Base-by-base conservation (phyloP, 768 basidiomycete species). In the Psilocybe cubensis region DNA sequence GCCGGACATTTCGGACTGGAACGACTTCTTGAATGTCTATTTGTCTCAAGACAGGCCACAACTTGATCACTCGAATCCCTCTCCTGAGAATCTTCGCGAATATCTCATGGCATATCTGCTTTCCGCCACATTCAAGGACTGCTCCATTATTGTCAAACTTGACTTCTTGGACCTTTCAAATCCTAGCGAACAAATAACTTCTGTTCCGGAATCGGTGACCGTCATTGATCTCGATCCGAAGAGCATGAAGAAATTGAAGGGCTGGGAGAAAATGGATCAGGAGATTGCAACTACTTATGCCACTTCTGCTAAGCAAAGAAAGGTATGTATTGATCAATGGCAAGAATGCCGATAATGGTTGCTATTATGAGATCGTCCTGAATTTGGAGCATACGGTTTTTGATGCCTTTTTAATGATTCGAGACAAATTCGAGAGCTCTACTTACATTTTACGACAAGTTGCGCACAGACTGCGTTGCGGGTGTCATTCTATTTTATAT, bases 81-180 rank as follows among this genome's bases (percentile, higher is more conserved):
- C 65, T 33, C 69, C 76, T 21, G 69, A 74, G 21, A 68, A 85
- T 57, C 71, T 91, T 47, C 81, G 83, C 38, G 83, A 89, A 63
- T 83, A 89, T 61, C 67, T 87, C 40, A 73, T 91, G 45, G 88
- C 91, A 7, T 92, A 92, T 70, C 75, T 94, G 20, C 86, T 98
- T 50, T 94, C 94, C 4, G 93, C 93, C 23, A 91, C 92, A 5
- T 94, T 99, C 81, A 99, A 99, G 70, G 96, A 99, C 71, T 99
- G 96, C 74, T 97, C 96, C 21, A 66, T 76, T 45, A 71, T 82
- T 58, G 57, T 75, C 52, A 71, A 74, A 57, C 63, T 78, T 21
- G 69, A 74, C 57, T 68, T 68, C 58, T 54, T 76, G 42, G 63
- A 60, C 48, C 58, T 65, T 18, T 65, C 57, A n/a, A 48, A 54